These are phyloP conservation scores for Solanum pennellii DNA, from an alignment of 257 asterid genomes.

Conservation along the genomic window DNA sequence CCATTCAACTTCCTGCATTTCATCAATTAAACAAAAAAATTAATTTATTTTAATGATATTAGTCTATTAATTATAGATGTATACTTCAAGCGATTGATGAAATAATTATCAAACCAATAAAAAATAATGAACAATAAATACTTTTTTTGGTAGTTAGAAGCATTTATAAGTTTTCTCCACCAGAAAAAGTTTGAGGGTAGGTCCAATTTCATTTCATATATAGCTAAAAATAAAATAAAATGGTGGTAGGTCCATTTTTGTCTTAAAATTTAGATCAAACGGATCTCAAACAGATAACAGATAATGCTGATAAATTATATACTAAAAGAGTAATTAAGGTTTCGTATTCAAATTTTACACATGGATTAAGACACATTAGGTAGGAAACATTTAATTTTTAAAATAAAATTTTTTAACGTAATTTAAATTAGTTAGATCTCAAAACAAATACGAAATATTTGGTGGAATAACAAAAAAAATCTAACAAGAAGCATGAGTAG, in stretches of 20 bases:
- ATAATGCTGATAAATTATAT: rapidly evolving
- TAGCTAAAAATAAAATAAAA: neutral
- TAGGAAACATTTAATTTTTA: rapidly evolving
- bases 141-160: neutral
- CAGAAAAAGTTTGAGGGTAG: neutral
- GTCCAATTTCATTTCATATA: neutral
- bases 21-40: neutral
- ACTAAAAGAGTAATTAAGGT: neutral
- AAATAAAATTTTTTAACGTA: rapidly evolving
- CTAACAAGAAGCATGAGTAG: neutral
- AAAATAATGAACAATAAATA: neutral
- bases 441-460: neutral
- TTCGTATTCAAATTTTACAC: neutral
- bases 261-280: neutral
- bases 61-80: neutral
- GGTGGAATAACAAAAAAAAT: neutral
- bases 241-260: neutral
- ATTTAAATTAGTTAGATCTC: neutral
- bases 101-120: neutral
- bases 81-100: neutral
- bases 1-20: constrained; percentile 64
- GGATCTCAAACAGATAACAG: rapidly evolving
- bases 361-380: neutral
- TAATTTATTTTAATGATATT: neutral
- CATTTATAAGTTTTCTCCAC: neutral